Evolutionary conservation across 768 basidiomycete species (phyloP).

Genomic region (Gelatoporia subvermispora): DNA sequence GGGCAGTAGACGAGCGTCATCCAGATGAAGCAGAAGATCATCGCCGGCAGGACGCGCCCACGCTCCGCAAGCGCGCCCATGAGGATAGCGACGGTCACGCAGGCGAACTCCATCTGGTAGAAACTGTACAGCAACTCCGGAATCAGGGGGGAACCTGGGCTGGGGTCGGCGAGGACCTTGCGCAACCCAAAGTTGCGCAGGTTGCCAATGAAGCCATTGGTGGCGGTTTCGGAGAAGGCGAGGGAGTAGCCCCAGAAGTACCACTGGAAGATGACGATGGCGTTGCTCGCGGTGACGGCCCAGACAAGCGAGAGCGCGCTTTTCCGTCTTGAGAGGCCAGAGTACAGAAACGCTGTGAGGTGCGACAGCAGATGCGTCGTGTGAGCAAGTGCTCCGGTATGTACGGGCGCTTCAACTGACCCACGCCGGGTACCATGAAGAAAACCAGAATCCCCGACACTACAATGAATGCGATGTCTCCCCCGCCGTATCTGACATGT

Average conservation of each 20-base stretch:
- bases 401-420: slow-evolving; percentile 29
- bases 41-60: slow-evolving; percentile 74
- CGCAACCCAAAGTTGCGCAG: slow-evolving; percentile 74
- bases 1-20: slow-evolving; percentile 85
- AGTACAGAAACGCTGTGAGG: slow-evolving; percentile 61
- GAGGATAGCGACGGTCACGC: slow-evolving; percentile 73
- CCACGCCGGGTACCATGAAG: slow-evolving; percentile 75
- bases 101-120: slow-evolving; percentile 85
- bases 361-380: neutral
- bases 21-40: slow-evolving; percentile 83
- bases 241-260: slow-evolving; percentile 81
- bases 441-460: slow-evolving; percentile 65
- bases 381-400: neutral
- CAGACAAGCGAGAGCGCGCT: slow-evolving; percentile 70
- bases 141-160: slow-evolving; percentile 75
- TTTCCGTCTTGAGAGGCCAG: slow-evolving; percentile 68
- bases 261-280: slow-evolving; percentile 77
- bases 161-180: slow-evolving; percentile 64
- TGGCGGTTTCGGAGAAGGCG: slow-evolving; percentile 74
- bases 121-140: slow-evolving; percentile 81
- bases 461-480: slow-evolving; percentile 69
- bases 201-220: slow-evolving; percentile 76
- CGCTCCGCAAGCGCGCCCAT: slow-evolving; percentile 85
- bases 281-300: slow-evolving; percentile 69
- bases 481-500: slow-evolving; percentile 55